Evolutionary conservation across 2,329 filamentous ascomycete genomes (phyloP), one percentile per base, ranked within the genome.

Genomic region (Sphaerulina vaccinii): DNA sequence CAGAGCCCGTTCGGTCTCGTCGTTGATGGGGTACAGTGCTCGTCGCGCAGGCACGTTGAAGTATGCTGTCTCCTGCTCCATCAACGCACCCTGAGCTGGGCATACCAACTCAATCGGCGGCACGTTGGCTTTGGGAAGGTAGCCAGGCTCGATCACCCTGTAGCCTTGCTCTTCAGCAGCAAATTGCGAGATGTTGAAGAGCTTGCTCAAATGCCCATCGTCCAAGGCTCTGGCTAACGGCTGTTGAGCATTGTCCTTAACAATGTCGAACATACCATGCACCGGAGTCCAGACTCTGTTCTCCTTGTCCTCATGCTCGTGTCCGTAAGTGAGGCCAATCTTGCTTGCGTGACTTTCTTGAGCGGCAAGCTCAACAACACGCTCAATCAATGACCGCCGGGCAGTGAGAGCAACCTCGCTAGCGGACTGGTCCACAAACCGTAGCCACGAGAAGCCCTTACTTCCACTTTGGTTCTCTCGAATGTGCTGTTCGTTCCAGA

Each of bases 401-500:
- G 87, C 86, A 24, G 84, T 80, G 49, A 79, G 77, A 52, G 86
- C 87, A 1, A 83, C 84, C 57, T 97, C 91, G 8, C 79, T 78
- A 1, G 85, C 75, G 11, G 90, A 93, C 0, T 80, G 76, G 62
- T 96, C 89, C 3, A 87, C 82, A 64, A 99, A 96, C 3, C 90
- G 85, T 53, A 97, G 78, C 84, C 90, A 99, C 0, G 91, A 92
- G 70, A 97, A 97, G 11, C 83, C 80, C 43, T 80, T 77, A 3
- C 19, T 23, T 1, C 80, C 78, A 18, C 78, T 75, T 9, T 79
- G 71, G 59, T 83, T 89, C 41, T 82, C 47, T 10, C 79, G 78
- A 37, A 96, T 80, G 62, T 96, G 83, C 43, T 92, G 85, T 0
- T 89, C 86, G 1, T 84, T 83, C 85, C 89, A 99, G 46, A 99